A percentile compares a stretch with the other conserved stretches of the same genome.
phyloP scores from a whole-genome alignment of 306 rosid species.

The Lathyrus oleraceus region DNA sequence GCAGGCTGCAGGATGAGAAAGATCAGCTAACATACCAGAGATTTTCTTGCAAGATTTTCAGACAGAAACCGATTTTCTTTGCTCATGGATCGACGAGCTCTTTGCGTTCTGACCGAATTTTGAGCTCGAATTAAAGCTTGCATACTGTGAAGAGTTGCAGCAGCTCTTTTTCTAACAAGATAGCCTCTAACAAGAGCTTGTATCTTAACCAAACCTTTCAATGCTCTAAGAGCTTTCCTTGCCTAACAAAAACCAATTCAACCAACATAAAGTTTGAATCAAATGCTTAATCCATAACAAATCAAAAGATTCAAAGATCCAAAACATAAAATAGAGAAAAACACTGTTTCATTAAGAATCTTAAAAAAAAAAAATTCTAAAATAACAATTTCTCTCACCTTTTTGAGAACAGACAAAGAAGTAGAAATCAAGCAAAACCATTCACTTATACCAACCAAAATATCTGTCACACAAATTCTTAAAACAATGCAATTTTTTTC shows the following conservation, averaged over 20 bases:
- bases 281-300: neutral
- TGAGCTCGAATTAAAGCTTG: slow-evolving; percentile 94
- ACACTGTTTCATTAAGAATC: slow-evolving; percentile 59
- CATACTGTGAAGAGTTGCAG: slow-evolving; percentile 90
- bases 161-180: slow-evolving; percentile 83
- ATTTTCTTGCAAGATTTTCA: slow-evolving; percentile 58
- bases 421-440: slow-evolving; percentile 52
- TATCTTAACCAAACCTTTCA: slow-evolving; percentile 84
- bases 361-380: slow-evolving; percentile 31
- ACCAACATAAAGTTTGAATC: neutral
- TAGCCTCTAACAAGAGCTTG: slow-evolving; percentile 93
- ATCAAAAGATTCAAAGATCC: slow-evolving; percentile 35
- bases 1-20: neutral
- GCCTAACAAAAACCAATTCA: slow-evolving; percentile 51
- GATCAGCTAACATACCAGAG: slow-evolving; percentile 46
- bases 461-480: slow-evolving; percentile 3
- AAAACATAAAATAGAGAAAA: slow-evolving; percentile 10
- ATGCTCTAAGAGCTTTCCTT: slow-evolving; percentile 83
- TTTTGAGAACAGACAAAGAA: slow-evolving; percentile 49
- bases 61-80: slow-evolving; percentile 54
- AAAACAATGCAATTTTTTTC: slow-evolving; percentile 25
- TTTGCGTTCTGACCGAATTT: slow-evolving; percentile 59
- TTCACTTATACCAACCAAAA: slow-evolving; percentile 33
- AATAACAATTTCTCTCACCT: slow-evolving; percentile 19
- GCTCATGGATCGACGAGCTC: slow-evolving; percentile 85